Conservation (phyloP, 73 alveolate genomes). For the Symbiodinium natans region DNA sequence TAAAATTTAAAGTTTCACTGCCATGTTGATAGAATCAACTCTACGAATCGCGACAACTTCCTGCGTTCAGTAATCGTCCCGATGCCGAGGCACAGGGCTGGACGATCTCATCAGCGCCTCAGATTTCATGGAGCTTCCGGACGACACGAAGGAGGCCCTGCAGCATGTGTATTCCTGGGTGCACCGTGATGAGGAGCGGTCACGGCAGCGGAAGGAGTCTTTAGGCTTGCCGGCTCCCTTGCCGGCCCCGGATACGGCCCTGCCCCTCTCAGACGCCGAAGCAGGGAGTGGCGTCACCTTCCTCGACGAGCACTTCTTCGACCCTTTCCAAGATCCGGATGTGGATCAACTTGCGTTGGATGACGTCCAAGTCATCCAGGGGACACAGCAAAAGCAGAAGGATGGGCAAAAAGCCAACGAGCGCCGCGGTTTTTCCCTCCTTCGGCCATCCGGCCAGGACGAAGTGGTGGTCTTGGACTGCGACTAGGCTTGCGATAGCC, state of each 20-base stretch:
- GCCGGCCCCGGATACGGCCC: constrained; percentile 33
- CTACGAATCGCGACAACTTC: no score
- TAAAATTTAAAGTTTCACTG: no score
- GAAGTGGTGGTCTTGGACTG: background rate
- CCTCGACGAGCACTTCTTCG: background rate
- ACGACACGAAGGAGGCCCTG: constrained; percentile 43
- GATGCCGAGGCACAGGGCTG: constrained; percentile 6
- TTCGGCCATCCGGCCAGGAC: background rate
- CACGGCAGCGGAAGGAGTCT: constrained; percentile 40
- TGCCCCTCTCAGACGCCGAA: constrained; percentile 1
- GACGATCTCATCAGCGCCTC: constrained; percentile 45
- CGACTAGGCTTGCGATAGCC: no score
- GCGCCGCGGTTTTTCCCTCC: background rate
- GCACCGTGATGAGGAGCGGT: constrained; percentile 74
- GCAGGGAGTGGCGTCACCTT: background rate
- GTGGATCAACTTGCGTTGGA: background rate
- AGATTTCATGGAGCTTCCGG: constrained; percentile 35
- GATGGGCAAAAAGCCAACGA: background rate
- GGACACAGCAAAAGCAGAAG: background rate
- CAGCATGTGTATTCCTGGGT: constrained; percentile 63
- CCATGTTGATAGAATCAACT: no score
- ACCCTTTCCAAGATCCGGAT: background rate
- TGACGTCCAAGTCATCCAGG: background rate
- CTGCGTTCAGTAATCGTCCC: no score
- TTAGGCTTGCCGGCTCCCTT: constrained; percentile 61